Evolutionary conservation across 2,329 filamentous ascomycete species (phyloP).

Genomic region (Talaromyces pinophilus): DNA sequence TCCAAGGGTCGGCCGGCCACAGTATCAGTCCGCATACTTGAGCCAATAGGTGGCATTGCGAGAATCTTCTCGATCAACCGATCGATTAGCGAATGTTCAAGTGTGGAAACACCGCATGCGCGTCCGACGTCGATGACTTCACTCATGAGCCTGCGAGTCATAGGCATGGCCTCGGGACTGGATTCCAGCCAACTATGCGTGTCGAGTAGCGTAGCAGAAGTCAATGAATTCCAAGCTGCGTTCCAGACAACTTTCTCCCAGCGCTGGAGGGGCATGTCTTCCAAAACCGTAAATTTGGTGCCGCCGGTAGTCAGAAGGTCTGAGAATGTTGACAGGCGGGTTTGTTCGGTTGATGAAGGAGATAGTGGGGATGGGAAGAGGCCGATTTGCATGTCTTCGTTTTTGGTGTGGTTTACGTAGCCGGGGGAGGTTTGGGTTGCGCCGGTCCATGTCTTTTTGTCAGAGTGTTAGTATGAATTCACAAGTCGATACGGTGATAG

Average conservation of each 20-base stretch:
- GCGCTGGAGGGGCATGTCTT: slow-evolving; percentile 41
- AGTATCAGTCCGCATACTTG: slow-evolving; percentile 51
- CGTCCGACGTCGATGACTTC: slow-evolving; percentile 48
- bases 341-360: slow-evolving; percentile 35
- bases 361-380: slow-evolving; percentile 48
- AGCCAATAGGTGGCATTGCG: slow-evolving; percentile 43
- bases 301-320: slow-evolving; percentile 45
- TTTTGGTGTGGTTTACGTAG: slow-evolving; percentile 52
- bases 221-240: slow-evolving; percentile 45
- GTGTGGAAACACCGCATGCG: slow-evolving; percentile 38
- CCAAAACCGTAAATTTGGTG: slow-evolving; percentile 41
- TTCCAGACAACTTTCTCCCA: slow-evolving; percentile 50
- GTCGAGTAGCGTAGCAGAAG: slow-evolving; percentile 46
- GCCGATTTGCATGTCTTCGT: slow-evolving; percentile 59
- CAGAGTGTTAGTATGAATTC: background rate
- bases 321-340: slow-evolving; percentile 46
- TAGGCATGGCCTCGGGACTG: slow-evolving; percentile 40
- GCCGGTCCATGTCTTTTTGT: slow-evolving; percentile 53
- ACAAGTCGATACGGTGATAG: background rate
- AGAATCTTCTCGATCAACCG: slow-evolving; percentile 42
- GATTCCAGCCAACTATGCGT: slow-evolving; percentile 47
- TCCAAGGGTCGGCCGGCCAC: slow-evolving; percentile 47
- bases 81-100: slow-evolving; percentile 43
- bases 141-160: slow-evolving; percentile 45
- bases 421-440: slow-evolving; percentile 55